These are phyloP conservation scores for Mycena albidolilacea DNA, from an alignment of 768 basidiomycete species.

Conservation along the genomic window DNA sequence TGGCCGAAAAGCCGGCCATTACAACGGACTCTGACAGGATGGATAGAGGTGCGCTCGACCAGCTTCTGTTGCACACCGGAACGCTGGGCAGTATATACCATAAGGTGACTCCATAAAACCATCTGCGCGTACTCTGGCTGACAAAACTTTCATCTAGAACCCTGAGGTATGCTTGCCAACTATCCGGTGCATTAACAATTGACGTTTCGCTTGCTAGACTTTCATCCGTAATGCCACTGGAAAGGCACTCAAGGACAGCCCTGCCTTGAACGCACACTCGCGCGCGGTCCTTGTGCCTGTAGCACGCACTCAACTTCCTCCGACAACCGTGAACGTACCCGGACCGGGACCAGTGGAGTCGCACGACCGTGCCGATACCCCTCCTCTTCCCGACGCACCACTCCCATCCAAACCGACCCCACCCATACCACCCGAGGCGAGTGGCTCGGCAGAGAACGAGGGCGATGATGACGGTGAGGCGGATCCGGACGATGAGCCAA, in stretches of 20 bases:
- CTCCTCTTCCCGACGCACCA: constrained; percentile 44
- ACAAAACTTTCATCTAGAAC: constrained; percentile 55
- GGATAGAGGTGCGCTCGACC: constrained; percentile 97
- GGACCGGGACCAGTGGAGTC: constrained; percentile 78
- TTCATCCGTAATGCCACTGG: constrained; percentile 94
- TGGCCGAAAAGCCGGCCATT: constrained; percentile 94
- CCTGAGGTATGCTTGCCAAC: constrained; percentile 76
- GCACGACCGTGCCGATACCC: constrained; percentile 43
- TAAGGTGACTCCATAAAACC: constrained; percentile 58
- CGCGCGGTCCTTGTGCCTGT: constrained; percentile 78
- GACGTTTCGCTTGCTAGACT: constrained; percentile 63
- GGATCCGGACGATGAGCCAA: constrained; percentile 59
- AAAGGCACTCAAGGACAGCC: constrained; percentile 87
- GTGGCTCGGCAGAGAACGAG: constrained; percentile 37
- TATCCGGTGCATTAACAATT: background rate
- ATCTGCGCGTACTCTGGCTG: background rate
- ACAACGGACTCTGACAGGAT: constrained; percentile 98
- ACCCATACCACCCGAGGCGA: constrained; percentile 47
- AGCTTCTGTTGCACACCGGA: constrained; percentile 93
- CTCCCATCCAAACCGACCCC: constrained; percentile 50
- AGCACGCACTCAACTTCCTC: constrained; percentile 65
- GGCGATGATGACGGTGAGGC: constrained; percentile 54
- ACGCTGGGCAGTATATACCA: constrained; percentile 97
- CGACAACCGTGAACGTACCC: constrained; percentile 62
- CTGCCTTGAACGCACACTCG: constrained; percentile 89